Percentiles rank a stretch among this genome's conserved stretches.
Conservation (phyloP, 352 stramenopile genomes). For the Elongisporangium anandrum region DNA sequence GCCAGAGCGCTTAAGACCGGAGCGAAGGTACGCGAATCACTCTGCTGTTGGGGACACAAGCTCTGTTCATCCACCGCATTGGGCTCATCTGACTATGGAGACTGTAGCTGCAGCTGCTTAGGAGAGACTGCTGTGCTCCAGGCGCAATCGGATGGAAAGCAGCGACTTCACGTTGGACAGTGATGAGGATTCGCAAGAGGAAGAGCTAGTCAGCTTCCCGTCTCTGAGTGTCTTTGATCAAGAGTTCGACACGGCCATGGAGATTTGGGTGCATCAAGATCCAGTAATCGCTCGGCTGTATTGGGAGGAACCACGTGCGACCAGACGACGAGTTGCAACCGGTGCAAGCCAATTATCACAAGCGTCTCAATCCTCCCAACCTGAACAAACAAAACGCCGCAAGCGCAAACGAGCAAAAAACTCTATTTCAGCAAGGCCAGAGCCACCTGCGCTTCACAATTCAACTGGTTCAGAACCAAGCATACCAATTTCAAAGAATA, state of each 20-base stretch:
- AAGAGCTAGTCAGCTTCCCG: background rate
- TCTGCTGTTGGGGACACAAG: background rate
- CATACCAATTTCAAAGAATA: constrained; percentile 19
- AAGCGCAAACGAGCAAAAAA: background rate
- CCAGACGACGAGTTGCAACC: constrained; percentile 2
- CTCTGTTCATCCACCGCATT: constrained; percentile 1
- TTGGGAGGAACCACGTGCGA: constrained; percentile 18
- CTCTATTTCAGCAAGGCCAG: too few relatives aligned
- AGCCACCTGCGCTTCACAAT: too few relatives aligned
- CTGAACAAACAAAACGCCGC: background rate
- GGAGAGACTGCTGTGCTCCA: constrained; percentile 1
- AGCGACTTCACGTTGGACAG: background rate
- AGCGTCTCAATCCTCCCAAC: background rate
- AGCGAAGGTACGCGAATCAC: background rate
- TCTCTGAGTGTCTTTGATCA: constrained; percentile 50
- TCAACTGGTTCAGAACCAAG: too few relatives aligned
- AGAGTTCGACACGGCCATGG: constrained; percentile 65
- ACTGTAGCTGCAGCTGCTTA: background rate
- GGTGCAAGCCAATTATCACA: background rate
- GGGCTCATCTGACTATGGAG: background rate
- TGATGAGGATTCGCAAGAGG: background rate
- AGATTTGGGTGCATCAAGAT: constrained; percentile 57
- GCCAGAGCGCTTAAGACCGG: background rate
- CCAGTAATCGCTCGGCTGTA: constrained; percentile 35
- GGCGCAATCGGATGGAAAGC: constrained; percentile 12